phyloP scores from a whole-genome alignment of 2,329 filamentous ascomycete genomes.

The Calonectria multiphialidica region DNA sequence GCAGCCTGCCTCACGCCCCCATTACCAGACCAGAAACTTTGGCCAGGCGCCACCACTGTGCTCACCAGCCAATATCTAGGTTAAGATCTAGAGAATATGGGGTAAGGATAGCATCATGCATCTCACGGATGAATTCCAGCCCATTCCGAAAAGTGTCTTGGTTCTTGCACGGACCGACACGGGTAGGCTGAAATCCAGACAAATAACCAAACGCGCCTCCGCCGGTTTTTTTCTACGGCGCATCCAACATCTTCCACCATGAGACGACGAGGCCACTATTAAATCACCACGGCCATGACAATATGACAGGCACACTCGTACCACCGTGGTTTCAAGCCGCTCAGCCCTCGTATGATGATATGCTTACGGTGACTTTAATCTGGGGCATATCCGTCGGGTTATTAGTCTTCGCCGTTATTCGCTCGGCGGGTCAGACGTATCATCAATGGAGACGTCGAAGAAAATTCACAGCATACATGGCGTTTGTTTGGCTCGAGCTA shows the following conservation, averaged over 20 bases:
- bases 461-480: slow-evolving; percentile 51
- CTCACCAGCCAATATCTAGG: neutral
- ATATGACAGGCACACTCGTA: slow-evolving; percentile 37
- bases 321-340: slow-evolving; percentile 38
- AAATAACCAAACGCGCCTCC: neutral
- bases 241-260: neutral
- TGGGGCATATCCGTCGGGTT: slow-evolving; percentile 54
- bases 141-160: neutral
- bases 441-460: slow-evolving; percentile 46
- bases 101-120: neutral
- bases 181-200: too few relatives aligned
- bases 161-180: neutral
- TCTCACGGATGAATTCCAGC: neutral
- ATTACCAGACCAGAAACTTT: neutral
- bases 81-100: neutral
- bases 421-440: slow-evolving; percentile 50
- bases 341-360: slow-evolving; percentile 41
- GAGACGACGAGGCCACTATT: too few relatives aligned
- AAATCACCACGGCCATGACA: slow-evolving; percentile 29
- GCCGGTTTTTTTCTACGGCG: neutral
- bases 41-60: neutral
- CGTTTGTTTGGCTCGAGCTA: slow-evolving; percentile 56
- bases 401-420: slow-evolving; percentile 48
- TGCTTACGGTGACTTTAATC: slow-evolving; percentile 50
- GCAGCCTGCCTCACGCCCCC: neutral